These are phyloP conservation scores for Teunomyces lycoperdinae DNA, from an alignment of 805 yeast genomes.

Conservation along the genomic window DNA sequence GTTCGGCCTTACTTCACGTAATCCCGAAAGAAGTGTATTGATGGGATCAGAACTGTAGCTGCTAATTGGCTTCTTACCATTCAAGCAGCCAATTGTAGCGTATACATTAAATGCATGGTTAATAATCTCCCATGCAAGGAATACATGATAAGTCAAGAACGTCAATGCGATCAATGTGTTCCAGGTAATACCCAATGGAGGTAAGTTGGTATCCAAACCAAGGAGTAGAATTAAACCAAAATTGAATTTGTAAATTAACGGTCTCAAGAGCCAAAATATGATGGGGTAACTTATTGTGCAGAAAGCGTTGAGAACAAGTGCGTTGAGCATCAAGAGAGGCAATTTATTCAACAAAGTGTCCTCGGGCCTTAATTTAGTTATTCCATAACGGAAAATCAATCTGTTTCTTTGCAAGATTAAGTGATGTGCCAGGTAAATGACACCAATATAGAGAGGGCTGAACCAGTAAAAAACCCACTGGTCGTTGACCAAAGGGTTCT, in stretches of 20 bases:
- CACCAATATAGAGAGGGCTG: conserved; percentile 38
- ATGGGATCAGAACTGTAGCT: conserved; percentile 59
- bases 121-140: conserved; percentile 50
- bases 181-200: conserved; percentile 34
- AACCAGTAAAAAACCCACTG: conserved; percentile 51
- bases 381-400: conserved; percentile 45
- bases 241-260: conserved; percentile 38
- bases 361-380: conserved; percentile 40
- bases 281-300: conserved; percentile 34
- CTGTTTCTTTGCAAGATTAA: conserved; percentile 54
- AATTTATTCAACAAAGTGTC: conserved; percentile 23
- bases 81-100: conserved; percentile 69
- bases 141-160: conserved; percentile 31
- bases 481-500: conserved; percentile 37
- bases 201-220: conserved; percentile 41
- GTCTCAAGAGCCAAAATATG: conserved; percentile 38
- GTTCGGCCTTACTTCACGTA: conserved; percentile 46
- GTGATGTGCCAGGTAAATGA: conserved; percentile 50
- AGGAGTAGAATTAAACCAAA: conserved; percentile 24
- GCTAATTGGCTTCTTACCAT: conserved; percentile 61
- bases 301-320: conserved; percentile 30
- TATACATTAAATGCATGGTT: conserved; percentile 63
- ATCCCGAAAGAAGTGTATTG: conserved; percentile 61
- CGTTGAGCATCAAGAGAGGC: conserved; percentile 33
- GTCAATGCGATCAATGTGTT: conserved; percentile 19